These are phyloP conservation scores for Daldinia concentrica DNA, from an alignment of 495 filamentous ascomycete genomes.

Conservation along the genomic window DNA sequence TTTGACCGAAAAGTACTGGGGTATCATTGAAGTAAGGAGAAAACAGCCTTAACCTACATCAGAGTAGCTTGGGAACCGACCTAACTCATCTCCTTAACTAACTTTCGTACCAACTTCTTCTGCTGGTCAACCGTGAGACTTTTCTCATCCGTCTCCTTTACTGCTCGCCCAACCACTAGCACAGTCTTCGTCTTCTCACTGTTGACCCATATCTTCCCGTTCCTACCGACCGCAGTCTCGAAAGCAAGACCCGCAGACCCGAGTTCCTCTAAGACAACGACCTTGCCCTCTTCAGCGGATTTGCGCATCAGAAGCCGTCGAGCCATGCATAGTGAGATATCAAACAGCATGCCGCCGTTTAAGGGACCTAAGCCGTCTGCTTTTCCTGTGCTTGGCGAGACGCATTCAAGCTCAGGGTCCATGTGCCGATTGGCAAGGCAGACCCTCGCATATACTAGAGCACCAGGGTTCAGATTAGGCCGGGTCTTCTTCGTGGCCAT, in stretches of 20 bases:
- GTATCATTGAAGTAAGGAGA: conserved; percentile 40
- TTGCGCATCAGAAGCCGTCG: conserved; percentile 75
- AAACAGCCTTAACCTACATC: conserved; percentile 15
- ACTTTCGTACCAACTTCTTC: conserved; percentile 77
- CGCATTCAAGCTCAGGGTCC: conserved; percentile 90
- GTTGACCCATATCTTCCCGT: conserved; percentile 92
- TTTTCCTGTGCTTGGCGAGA: conserved; percentile 85
- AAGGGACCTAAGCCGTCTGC: conserved; percentile 88
- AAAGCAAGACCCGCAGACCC: conserved; percentile 80
- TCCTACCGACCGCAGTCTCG: conserved; percentile 93
- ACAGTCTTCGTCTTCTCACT: conserved; percentile 71
- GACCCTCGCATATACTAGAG: conserved; percentile 87
- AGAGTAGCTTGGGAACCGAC: conserved; percentile 7
- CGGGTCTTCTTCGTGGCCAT: conserved; percentile 90
- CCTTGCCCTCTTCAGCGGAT: conserved; percentile 69
- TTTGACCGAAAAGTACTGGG: conserved; percentile 12
- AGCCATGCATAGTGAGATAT: conserved; percentile 81
- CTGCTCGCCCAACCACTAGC: conserved; percentile 79
- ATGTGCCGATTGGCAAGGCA: conserved; percentile 78
- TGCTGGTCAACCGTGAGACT: conserved; percentile 75
- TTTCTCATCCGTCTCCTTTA: conserved; percentile 77
- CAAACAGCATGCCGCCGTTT: conserved; percentile 86
- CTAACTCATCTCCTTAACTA: conserved; percentile 60
- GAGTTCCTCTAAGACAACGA: conserved; percentile 85
- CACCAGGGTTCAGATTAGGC: conserved; percentile 75